Conservation (phyloP, 208 protist species). For the Leishmania guyanensis region DNA sequence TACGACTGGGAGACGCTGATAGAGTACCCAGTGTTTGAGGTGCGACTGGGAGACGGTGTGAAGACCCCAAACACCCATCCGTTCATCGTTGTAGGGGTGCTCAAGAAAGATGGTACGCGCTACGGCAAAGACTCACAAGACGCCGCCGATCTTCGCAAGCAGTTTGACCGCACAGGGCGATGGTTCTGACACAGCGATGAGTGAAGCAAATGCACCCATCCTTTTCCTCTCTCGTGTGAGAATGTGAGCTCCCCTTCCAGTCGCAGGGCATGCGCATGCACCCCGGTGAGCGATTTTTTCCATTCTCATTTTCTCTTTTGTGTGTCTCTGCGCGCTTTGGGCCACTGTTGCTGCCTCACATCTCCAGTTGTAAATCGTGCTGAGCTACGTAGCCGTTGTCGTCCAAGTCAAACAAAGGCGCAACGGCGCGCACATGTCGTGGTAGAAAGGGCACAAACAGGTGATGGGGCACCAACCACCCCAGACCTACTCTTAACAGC, state of each 20-base stretch:
- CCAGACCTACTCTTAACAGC: background rate
- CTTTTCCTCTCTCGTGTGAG: background rate
- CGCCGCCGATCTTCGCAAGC: conserved; percentile 84
- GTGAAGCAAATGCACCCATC: background rate
- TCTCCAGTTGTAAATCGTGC: background rate
- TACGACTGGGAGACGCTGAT: conserved; percentile 74
- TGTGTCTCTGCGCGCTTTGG: conserved; percentile 7
- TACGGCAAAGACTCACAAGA: conserved; percentile 91
- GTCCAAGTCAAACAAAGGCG: background rate
- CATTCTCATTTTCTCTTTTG: background rate
- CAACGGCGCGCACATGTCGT: background rate
- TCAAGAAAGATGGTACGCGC: conserved; percentile 86
- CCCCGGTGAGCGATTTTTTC: background rate
- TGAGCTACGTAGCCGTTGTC: background rate
- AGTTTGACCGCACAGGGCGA: conserved; percentile 82
- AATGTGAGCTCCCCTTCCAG: background rate
- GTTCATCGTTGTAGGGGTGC: conserved; percentile 88
- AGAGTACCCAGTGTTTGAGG: conserved; percentile 91
- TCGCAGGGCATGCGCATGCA: background rate
- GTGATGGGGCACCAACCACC: background rate
- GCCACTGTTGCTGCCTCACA: conserved; percentile 1
- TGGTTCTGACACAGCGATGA: conserved; percentile 61
- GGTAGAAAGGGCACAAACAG: background rate
- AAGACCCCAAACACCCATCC: conserved; percentile 69
- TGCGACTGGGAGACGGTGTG: conserved; percentile 83